Percentiles rank a stretch among this genome's conserved stretches.
phyloP scores from a whole-genome alignment of 371 early-diverging fungal genomes.

The Zopfochytrium polystomum region DNA sequence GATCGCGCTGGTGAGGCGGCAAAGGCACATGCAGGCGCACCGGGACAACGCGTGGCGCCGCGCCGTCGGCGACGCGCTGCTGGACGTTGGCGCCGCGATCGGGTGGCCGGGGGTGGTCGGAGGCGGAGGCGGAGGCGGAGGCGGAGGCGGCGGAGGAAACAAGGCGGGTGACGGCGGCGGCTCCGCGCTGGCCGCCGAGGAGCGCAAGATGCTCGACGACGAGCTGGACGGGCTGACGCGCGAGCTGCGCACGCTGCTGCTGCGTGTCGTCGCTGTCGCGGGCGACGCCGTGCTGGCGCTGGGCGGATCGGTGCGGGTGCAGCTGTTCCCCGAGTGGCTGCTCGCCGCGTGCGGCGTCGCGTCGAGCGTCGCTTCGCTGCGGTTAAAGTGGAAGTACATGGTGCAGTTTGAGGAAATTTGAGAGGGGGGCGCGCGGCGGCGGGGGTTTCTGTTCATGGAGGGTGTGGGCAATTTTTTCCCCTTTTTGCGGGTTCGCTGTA shows the following conservation, averaged over 20 bases:
- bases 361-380: slow-evolving; percentile 9
- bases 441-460: no score
- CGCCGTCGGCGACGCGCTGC: slow-evolving; percentile 6
- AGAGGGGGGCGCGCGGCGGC: no score
- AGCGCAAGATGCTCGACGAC: slow-evolving; percentile 16
- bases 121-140: slow-evolving; percentile 2
- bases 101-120: not conserved
- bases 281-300: slow-evolving; percentile 13
- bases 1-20: slow-evolving; percentile 7
- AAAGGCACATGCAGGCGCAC: not conserved
- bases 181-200: slow-evolving; percentile 4
- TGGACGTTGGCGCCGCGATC: not conserved
- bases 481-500: no score
- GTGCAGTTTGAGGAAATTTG: no score
- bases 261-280: not conserved
- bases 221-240: slow-evolving; percentile 7
- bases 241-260: slow-evolving; percentile 5
- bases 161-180: not conserved
- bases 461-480: not conserved
- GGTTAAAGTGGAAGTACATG: slow-evolving; percentile 7
- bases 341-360: slow-evolving; percentile 3
- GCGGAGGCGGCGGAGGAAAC: not conserved
- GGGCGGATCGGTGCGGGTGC: not conserved
- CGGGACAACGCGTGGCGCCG: not conserved
- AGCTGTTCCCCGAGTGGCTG: slow-evolving; percentile 12